Evolutionary conservation across 345 rosid species (phyloP).

Genomic region (Citrus mangshanensis): DNA sequence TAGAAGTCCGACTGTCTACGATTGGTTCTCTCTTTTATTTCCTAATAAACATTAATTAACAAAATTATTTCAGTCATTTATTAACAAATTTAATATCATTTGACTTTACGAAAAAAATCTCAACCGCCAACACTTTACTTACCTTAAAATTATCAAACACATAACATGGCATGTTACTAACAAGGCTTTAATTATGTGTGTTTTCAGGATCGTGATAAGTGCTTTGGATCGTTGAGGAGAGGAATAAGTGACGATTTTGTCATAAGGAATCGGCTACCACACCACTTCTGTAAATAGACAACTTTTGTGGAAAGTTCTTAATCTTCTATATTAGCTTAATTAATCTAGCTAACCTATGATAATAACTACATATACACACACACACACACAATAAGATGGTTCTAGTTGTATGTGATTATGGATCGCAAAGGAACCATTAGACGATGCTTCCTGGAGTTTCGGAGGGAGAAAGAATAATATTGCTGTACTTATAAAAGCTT

Average conservation of each 20-base stretch:
- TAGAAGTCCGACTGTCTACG: constrained; percentile 52
- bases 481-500: neutral
- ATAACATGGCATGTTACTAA: neutral
- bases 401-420: too few relatives aligned
- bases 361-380: too few relatives aligned
- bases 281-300: neutral
- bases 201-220: constrained; percentile 61
- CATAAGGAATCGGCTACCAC: constrained; percentile 14
- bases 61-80: too few relatives aligned
- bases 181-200: neutral
- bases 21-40: constrained; percentile 42
- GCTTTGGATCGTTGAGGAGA: constrained; percentile 72
- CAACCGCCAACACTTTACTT: neutral
- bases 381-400: too few relatives aligned
- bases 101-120: neutral
- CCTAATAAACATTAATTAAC: too few relatives aligned
- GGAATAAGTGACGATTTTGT: constrained; percentile 11
- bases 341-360: neutral
- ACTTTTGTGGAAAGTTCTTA: neutral
- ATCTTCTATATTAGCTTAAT: neutral
- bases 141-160: neutral
- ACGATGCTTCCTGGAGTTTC: constrained; percentile 4
- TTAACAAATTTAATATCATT: neutral
- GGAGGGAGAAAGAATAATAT: neutral
- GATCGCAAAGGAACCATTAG: neutral